Conservation (phyloP, 495 filamentous ascomycete species). For the Trichoderma parareesei region DNA sequence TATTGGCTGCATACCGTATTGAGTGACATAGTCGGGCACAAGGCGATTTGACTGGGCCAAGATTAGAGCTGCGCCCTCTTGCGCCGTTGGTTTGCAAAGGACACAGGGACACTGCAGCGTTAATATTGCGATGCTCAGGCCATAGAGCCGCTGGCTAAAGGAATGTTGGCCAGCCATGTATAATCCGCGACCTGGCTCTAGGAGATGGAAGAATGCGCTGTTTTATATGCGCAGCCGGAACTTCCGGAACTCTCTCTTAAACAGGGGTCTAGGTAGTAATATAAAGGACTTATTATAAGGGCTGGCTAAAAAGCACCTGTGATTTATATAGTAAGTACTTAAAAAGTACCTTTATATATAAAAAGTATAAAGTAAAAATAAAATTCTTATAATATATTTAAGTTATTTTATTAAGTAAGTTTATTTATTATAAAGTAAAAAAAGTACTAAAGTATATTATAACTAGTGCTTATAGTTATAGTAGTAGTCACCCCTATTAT, state of each 20-base stretch:
- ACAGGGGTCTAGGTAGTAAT: too few relatives aligned
- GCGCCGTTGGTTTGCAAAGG: background rate
- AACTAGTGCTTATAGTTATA: too few relatives aligned
- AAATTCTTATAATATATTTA: too few relatives aligned
- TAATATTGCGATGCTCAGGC: background rate
- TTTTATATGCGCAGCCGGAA: background rate
- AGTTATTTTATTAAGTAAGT: too few relatives aligned
- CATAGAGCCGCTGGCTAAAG: background rate
- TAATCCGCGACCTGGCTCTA: background rate
- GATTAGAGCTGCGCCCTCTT: background rate
- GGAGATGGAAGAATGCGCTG: background rate
- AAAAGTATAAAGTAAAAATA: too few relatives aligned
- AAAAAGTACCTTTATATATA: too few relatives aligned
- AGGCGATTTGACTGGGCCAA: slow-evolving; percentile 1
- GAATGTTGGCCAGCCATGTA: background rate
- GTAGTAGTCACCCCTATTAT: too few relatives aligned
- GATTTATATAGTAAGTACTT: too few relatives aligned
- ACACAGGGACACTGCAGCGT: background rate
- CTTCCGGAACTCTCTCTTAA: background rate
- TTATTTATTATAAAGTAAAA: too few relatives aligned
- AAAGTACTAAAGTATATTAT: too few relatives aligned
- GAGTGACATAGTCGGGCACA: slow-evolving; percentile 11
- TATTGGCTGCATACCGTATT: slow-evolving; percentile 8
- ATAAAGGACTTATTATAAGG: too few relatives aligned
- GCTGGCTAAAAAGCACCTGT: too few relatives aligned